A percentile compares a stretch with the other conserved stretches of the same genome.
phyloP scores from a whole-genome alignment of 371 early-diverging fungal genomes.

The Lichtheimia ornata region DNA sequence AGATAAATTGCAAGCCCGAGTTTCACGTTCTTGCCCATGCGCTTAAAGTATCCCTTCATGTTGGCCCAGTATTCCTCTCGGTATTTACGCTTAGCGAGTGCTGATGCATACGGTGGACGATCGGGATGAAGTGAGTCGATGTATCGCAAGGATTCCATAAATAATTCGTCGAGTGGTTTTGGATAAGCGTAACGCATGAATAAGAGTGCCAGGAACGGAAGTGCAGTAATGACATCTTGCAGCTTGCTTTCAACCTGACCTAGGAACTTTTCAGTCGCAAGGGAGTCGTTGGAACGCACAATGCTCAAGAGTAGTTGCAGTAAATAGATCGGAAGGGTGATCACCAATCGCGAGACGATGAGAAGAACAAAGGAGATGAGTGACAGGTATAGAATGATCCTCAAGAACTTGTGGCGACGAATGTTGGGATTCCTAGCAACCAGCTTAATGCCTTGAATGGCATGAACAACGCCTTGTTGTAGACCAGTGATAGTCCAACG shows the following conservation, averaged over 20 bases:
- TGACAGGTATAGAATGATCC: constrained; percentile 50
- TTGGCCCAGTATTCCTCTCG: constrained; percentile 56
- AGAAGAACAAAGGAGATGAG: constrained; percentile 48
- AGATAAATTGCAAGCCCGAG: constrained; percentile 46
- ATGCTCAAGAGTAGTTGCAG: constrained; percentile 31
- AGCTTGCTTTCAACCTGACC: constrained; percentile 23
- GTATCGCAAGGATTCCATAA: constrained; percentile 58
- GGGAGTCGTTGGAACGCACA: constrained; percentile 18
- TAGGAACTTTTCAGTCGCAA: constrained; percentile 25
- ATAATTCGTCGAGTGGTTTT: constrained; percentile 64
- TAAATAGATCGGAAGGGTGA: constrained; percentile 36
- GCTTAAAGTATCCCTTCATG: constrained; percentile 44
- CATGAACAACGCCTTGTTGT: constrained; percentile 47
- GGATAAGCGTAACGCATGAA: constrained; percentile 69
- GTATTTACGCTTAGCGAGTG: constrained; percentile 39
- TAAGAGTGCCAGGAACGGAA: constrained; percentile 57
- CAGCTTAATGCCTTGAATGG: constrained; percentile 47
- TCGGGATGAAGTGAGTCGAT: constrained; percentile 46
- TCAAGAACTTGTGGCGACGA: constrained; percentile 47
- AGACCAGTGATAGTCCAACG: constrained; percentile 44
- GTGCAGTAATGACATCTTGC: constrained; percentile 38
- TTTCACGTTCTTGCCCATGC: constrained; percentile 55
- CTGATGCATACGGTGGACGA: constrained; percentile 48
- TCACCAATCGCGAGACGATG: constrained; percentile 26
- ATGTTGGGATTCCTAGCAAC: constrained; percentile 55